Base-by-base conservation (phyloP, 1,284 basidiomycete genomes). In the Fomitopsis betulina region DNA sequence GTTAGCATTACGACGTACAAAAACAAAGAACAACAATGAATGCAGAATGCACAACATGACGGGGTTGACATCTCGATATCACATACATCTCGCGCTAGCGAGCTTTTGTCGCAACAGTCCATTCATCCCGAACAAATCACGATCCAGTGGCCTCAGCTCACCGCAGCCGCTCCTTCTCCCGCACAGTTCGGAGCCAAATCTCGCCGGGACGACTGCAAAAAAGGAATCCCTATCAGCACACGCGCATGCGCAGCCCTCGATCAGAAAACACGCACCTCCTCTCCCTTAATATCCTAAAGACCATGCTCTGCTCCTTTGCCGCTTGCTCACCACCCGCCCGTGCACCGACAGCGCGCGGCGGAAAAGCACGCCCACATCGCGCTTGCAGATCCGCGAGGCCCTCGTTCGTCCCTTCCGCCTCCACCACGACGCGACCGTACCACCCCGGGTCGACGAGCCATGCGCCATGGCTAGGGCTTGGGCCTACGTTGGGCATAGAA, bases 371-470 rank as follows among this genome's bases (percentile, higher is more conserved):
- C 1, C 84, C 81, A 70, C 89, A 91, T 6, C 91, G 80, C 54
- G 78, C 80, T 63, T 88, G 87, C 60, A 93, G 75, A 71, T 93
- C 91, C n/a, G 80, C 83, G 23, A 91, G 77, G 7, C 87, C 85
- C 68, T 93, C 91, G 66, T 91, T 88, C 54, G 91, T 93, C 38
- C 91, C 91, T 68, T 92, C 90, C 15, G 87, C 84, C 74, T 92
- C 91, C 25, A 93, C 79, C 25, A 93, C 81, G 54, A 93, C 79
- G 0, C 81, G 85, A 3, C 91, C 91, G 65, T 85, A 89, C 90
- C 90, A 93, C 42, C 86, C 86, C 4, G 83, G 73, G 68, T 93
- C 89, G 17, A 93, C 81, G 38, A 80, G 42, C 83, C 62, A 87
- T 71, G 33, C 79, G 73, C 30, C 64, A 59, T 62, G 73, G 52